Base-by-base conservation (phyloP, 148 eudicot genomes). In the Tetragonia tetragonoides region DNA sequence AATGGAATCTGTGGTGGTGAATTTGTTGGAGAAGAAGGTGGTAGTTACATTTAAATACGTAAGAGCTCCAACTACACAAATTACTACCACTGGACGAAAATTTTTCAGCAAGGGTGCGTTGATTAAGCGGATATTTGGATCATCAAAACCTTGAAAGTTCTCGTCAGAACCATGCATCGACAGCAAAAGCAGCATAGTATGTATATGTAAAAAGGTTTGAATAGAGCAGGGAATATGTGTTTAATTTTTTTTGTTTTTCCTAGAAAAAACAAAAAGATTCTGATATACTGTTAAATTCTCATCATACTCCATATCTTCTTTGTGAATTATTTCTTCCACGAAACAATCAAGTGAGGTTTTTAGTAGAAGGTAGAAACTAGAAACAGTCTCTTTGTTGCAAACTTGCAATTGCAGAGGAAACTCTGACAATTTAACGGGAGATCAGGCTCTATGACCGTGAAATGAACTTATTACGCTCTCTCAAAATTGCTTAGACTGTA, bases 21-120 rank as follows among this genome's bases (percentile, higher is more conserved):
- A 83, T 75, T 56, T 89, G 71, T 57, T 75, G 71, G 95, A 91
- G 84, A 89, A 88, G 83, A 88, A 88, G 82, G 89, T 91, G 68
- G 85, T 83, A n/a, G 78, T 91, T 37, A 87, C 87, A 6, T 86
- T 87, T 68, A 88, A 76, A 59, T 77, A 77, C 77, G 41, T 56
- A 7, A 78, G 47, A 78, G 63, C 39, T 8, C 69, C 87, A 6
- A 24, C 77, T 28, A 66, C 63, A 46, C 79, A 78, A 44, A 78
- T 53, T 16, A 73, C 63, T 42, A 28, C 74, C 16, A 28, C 66
- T 10, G 59, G 65, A 61, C 69, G 42, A 57, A 81, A 61, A 68
- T 49, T 66, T 6, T 44, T 73, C 6, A 75, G 20, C 72, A 90
- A 87, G 66, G 20, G 73, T 66, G 64, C 86, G 10, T 59, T 79